These are phyloP conservation scores for Hemisphaericaspora lyxosophila DNA, from an alignment of 1,139 yeast species.

Conservation along the genomic window DNA sequence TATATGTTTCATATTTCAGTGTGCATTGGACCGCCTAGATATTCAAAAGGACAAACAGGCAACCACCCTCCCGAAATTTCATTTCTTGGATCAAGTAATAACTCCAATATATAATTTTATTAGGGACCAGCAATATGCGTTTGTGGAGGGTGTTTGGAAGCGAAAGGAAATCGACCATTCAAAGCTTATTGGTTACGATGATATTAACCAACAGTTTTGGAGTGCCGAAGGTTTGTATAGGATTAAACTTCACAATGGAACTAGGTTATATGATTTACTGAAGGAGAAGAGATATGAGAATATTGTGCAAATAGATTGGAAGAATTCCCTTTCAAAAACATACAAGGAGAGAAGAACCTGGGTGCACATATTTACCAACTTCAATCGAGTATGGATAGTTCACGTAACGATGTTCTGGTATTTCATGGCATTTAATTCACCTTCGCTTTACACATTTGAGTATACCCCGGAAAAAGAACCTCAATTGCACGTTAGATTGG, in stretches of 20 bases:
- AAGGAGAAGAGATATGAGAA: constrained; percentile 44
- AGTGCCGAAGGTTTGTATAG: constrained; percentile 59
- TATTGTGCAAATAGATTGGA: constrained; percentile 61
- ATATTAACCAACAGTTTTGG: constrained; percentile 85
- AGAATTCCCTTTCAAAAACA: constrained; percentile 64
- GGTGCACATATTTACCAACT: constrained; percentile 74
- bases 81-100: constrained; percentile 38
- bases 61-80: constrained; percentile 11
- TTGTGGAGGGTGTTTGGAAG: constrained; percentile 39
- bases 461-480: constrained; percentile 38
- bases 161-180: constrained; percentile 66
- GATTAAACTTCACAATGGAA: constrained; percentile 43
- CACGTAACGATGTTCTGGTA: constrained; percentile 81
- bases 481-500: constrained; percentile 13
- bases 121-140: constrained; percentile 42
- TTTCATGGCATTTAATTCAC: constrained; percentile 75
- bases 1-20: constrained; percentile 37
- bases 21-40: constrained; percentile 26
- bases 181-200: constrained; percentile 79
- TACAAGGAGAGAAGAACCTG: constrained; percentile 74
- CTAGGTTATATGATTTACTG: constrained; percentile 45
- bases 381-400: constrained; percentile 80
- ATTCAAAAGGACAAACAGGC: constrained; percentile 3
- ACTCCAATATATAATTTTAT: constrained; percentile 48
- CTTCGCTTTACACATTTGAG: constrained; percentile 67